Percentiles rank a stretch among this genome's conserved stretches.
phyloP scores from a whole-genome alignment of 495 filamentous ascomycete genomes.

The Umbilicaria muhlenbergii region DNA sequence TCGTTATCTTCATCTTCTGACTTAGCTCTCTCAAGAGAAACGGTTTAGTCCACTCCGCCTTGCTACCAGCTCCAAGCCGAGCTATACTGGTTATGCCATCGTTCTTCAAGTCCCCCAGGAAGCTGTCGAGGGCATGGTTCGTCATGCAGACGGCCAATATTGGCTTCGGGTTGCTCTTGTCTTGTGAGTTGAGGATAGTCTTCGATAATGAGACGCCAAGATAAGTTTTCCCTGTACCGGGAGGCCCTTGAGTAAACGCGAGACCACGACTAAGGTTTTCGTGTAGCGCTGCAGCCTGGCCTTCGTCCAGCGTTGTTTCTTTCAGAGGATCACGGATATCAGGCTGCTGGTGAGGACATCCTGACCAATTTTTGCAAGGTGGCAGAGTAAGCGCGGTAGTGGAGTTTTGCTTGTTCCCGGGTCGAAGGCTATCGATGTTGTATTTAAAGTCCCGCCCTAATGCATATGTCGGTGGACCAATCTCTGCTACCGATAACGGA shows the following conservation, averaged over 20 bases:
- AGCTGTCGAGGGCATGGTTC: conserved; percentile 55
- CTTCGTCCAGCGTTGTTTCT: conserved; percentile 33
- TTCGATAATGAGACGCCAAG: conserved; percentile 30
- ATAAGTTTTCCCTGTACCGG: conserved; percentile 52
- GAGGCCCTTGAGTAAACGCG: conserved; percentile 58
- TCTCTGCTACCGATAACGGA: conserved; percentile 3
- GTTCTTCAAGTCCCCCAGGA: conserved; percentile 37
- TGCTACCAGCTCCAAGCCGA: conserved; percentile 46
- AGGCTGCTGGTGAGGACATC: not conserved
- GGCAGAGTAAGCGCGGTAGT: conserved; percentile 17
- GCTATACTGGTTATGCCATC: conserved; percentile 39
- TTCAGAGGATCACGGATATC: conserved; percentile 15
- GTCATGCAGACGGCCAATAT: conserved; percentile 49
- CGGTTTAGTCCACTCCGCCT: conserved; percentile 17
- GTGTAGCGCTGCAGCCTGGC: conserved; percentile 40
- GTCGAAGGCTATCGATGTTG: conserved; percentile 22
- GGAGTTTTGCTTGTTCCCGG: conserved; percentile 6
- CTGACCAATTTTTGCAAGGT: conserved; percentile 1
- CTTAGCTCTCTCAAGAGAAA: conserved; percentile 8
- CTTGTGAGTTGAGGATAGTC: conserved; percentile 39
- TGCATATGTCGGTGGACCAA: conserved; percentile 33
- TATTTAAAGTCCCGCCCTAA: conserved; percentile 27
- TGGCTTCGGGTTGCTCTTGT: conserved; percentile 33
- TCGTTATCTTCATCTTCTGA: conserved; percentile 5
- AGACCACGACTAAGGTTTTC: conserved; percentile 35